Evolutionary conservation across 164 flowering plant species (phyloP).

Genomic region (Hamamelis virginiana): DNA sequence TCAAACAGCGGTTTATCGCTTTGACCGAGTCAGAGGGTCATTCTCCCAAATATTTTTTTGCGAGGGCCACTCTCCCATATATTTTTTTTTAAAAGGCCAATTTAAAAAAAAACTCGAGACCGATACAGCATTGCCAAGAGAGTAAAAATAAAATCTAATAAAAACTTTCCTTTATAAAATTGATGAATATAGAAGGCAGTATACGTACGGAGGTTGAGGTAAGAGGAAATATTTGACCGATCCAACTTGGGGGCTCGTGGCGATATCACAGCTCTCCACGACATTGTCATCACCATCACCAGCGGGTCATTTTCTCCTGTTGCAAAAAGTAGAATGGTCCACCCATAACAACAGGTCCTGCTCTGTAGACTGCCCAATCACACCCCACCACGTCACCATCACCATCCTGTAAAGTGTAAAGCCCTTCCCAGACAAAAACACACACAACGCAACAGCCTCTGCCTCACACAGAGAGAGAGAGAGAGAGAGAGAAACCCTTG

Average conservation of each 20-base stretch:
- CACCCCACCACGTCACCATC: conserved; percentile 7
- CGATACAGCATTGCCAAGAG: too few species aligned
- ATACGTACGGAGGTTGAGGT: too few species aligned
- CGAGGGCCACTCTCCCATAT: too few species aligned
- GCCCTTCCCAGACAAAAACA: not conserved
- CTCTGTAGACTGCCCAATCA: conserved; percentile 10
- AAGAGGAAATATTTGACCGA: too few species aligned
- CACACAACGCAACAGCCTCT: not conserved
- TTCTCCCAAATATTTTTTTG: too few species aligned
- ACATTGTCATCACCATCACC: not conserved
- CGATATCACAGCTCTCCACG: not conserved
- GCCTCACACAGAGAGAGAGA: not conserved
- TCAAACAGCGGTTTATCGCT: too few species aligned
- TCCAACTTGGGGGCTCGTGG: not conserved
- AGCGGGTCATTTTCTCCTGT: not conserved
- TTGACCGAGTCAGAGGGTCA: too few species aligned
- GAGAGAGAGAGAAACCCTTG: not conserved
- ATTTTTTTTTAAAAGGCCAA: too few species aligned
- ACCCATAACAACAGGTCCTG: conserved; percentile 16
- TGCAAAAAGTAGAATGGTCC: not conserved
- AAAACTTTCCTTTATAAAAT: too few species aligned
- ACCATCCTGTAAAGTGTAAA: conserved; percentile 19
- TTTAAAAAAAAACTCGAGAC: too few species aligned
- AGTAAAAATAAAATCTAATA: too few species aligned
- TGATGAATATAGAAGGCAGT: too few species aligned